Evolutionary conservation across 805 yeast genomes (phyloP), one percentile per base, ranked within the genome.

Genomic region (Sugiyamaella smithiae): DNA sequence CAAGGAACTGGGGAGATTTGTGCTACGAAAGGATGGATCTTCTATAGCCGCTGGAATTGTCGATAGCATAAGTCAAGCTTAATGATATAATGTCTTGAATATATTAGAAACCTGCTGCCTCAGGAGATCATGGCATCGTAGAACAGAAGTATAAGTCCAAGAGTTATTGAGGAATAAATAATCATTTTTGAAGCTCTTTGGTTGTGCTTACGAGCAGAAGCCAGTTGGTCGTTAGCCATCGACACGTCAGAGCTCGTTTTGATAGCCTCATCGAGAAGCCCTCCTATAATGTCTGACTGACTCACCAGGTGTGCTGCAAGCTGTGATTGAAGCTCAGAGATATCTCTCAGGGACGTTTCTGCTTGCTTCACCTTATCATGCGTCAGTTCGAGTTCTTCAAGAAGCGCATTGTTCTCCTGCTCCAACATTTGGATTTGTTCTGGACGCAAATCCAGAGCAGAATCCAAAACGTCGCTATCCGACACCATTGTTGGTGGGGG

Each of bases 241-340:
- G 69, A 67, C 19, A 89, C 78, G 53, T 89, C 88, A 5, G 73
- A 58, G 47, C 80, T 77, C 1, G 87, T 78, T 53, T 80, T 80
- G 52, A 80, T 81, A 52, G 86, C 90, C 52, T 82, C 82, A 50
- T 82, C 84, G 42, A 81, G 65, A 53, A 89, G 69, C 33, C 73
- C 70, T 43, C 77, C 73, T 12, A 89, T 84, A 62, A 78, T 82
- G 46, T 84, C 84, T 4, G 84, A 80, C 66, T 89, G 97, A 1
- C 78, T 65, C 20, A 79, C 78, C 42, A 89, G 70, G 62, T 90
- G 95, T 47, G 82, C 71, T 9, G 87, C 75, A 46, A 89, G 71
- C 60, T 87, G 93, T 20, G 82, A 73, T 60, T 89, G 91, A 53
- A 90, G 65, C 47, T 82, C 78, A 0, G 89, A 76, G 37, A 90